phyloP scores from a whole-genome alignment of 257 asterid genomes.

The Salvia splendens region DNA sequence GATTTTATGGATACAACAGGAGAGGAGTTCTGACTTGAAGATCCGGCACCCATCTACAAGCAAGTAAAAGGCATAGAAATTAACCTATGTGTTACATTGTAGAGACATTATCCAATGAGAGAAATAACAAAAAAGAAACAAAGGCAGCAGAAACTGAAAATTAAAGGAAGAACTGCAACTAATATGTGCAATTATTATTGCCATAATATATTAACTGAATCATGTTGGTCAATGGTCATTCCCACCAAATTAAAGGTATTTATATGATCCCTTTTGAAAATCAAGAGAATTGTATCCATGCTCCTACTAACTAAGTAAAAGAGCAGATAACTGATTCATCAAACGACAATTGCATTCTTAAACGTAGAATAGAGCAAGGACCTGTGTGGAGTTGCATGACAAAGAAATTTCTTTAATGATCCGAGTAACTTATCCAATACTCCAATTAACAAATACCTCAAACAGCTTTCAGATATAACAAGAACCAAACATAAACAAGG shows the following conservation, averaged over 20 bases:
- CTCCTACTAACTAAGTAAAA: background rate
- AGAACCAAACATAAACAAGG: background rate
- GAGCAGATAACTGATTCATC: background rate
- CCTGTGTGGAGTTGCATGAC: background rate
- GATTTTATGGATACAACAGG: constrained; percentile 46
- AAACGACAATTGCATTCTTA: background rate
- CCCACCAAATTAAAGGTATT: background rate
- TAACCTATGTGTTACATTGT: background rate
- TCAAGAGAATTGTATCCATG: background rate
- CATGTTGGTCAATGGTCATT: background rate
- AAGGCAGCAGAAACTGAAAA: background rate
- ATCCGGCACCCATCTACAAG: constrained; percentile 49
- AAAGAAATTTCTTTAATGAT: background rate
- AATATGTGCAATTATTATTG: background rate
- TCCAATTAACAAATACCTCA: background rate
- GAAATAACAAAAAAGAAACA: background rate
- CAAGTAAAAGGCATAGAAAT: background rate
- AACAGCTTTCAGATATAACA: background rate
- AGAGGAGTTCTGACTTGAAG: constrained; percentile 39
- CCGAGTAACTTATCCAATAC: background rate
- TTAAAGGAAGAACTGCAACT: background rate
- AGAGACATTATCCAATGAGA: constrained; percentile 1
- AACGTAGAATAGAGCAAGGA: background rate
- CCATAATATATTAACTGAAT: background rate
- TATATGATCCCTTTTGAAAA: background rate